phyloP scores from a whole-genome alignment of 805 yeast species.

The Clavispora fructus region DNA sequence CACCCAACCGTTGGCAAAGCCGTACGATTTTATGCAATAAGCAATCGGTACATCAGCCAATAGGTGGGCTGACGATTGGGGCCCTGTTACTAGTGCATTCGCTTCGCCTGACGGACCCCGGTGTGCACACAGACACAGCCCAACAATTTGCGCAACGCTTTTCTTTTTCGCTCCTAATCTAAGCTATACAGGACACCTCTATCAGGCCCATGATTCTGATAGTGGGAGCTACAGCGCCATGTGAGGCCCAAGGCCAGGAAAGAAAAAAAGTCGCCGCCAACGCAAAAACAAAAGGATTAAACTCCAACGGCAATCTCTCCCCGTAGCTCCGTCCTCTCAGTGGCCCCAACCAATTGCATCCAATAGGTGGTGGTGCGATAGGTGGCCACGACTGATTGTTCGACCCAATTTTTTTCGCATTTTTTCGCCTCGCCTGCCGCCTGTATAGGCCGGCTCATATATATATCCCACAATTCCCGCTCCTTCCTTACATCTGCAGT shows the following conservation, averaged over 20 bases:
- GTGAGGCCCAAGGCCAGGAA: too few relatives aligned
- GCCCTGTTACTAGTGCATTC: not conserved
- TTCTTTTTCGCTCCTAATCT: not conserved
- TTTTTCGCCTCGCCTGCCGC: not conserved
- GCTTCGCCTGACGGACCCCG: not conserved
- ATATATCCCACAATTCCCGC: not conserved
- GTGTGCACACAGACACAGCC: not conserved
- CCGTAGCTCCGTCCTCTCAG: not conserved
- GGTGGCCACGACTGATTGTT: not conserved
- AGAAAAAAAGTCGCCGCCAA: too few relatives aligned
- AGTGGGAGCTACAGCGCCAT: too few relatives aligned
- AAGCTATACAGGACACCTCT: not conserved
- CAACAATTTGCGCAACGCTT: not conserved
- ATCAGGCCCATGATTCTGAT: too few relatives aligned
- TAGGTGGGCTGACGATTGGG: not conserved
- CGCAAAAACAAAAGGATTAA: too few relatives aligned
- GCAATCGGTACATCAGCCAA: not conserved
- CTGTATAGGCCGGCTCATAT: not conserved
- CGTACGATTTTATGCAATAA: not conserved
- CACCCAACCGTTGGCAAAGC: not conserved
- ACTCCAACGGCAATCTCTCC: too few relatives aligned
- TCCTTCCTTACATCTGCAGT: not conserved
- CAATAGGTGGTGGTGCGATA: not conserved
- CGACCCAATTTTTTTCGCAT: slow-evolving; percentile 6
- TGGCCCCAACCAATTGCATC: not conserved